Conservation (phyloP, 495 filamentous ascomycete species). For the Xylaria palmicola region DNA sequence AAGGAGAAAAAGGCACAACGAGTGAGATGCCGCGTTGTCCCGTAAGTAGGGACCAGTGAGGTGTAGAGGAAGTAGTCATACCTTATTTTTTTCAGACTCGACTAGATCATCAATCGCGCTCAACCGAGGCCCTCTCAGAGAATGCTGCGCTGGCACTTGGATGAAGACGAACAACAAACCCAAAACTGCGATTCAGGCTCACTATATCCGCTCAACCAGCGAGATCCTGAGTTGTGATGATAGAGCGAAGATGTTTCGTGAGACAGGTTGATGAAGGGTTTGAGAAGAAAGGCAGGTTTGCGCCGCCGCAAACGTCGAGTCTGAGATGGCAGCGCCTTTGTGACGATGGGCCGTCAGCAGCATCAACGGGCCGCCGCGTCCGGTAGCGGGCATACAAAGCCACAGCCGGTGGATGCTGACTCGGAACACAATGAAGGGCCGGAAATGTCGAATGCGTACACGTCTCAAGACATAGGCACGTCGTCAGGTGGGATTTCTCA, state of each 20-base stretch:
- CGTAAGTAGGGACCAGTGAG: background rate
- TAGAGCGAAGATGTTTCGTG: background rate
- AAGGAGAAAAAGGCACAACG: too few relatives aligned
- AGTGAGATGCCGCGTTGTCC: background rate
- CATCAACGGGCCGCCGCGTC: background rate
- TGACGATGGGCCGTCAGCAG: background rate
- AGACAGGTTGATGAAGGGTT: constrained; percentile 1
- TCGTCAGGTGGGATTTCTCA: too few relatives aligned
- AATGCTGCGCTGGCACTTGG: background rate
- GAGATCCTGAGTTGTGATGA: background rate
- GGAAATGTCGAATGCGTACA: background rate
- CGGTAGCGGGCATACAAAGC: constrained; percentile 10
- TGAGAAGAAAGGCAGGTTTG: background rate
- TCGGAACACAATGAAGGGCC: background rate
- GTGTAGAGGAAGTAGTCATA: background rate
- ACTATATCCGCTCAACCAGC: background rate
- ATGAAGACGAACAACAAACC: background rate
- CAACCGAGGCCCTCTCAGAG: background rate
- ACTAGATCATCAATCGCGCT: too few relatives aligned
- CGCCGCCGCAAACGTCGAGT: constrained; percentile 9
- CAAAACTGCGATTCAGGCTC: background rate
- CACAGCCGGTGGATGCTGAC: background rate
- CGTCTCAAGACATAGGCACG: background rate
- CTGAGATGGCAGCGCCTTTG: constrained; percentile 8
- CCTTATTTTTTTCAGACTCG: too few relatives aligned